Base-by-base conservation (phyloP, 73 alveolate genomes). In the Tetrahymena malaccensis region DNA sequence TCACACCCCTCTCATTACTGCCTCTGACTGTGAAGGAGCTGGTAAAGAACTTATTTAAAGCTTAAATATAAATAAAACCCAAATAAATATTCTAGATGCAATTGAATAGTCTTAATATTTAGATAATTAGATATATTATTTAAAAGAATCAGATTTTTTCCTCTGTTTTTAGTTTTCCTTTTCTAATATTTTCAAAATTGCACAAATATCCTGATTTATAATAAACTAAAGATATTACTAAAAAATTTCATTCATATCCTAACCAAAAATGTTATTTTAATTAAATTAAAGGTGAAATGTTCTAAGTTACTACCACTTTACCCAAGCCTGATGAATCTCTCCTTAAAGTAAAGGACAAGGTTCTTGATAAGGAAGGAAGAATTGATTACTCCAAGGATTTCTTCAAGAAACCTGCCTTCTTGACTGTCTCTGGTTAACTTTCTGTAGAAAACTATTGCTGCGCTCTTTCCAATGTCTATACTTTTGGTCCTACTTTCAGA, bases 11-110 rank as follows among this genome's bases (percentile, higher is more conserved):
- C 97, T 98, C 57, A 98, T 99, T 93, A 99, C 99, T 10, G 99
- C 99, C 15, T 97, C 99, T 27, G 99, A 99, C 96, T 99, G 99
- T 56, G 99, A 99, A 97, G 99, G 99, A 35, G 99, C 99, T 12
- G 89, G 89, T 70, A 70, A 25, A 70, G 17, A 27, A 27, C 5
- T 70, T 3, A 9, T 33, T 3, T 8, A 70, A 25, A 70, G 10
- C 10, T 25, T 25, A 0, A 0, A 70, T 25, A n/a, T 31, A 17
- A 7, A 27, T 70, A 70, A 50, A 35, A 50, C 16, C 27, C 0
- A 3, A 50, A 50, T 2, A 21, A 15, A 50, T 50, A 70, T 70
- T 70, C 89, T 70, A 70, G 43, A 70, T 70, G 83, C 83, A 50
- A 50, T 50, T 10, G 22, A 8, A 2, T 50, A 10, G 83, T 8